Base-by-base conservation (phyloP, 495 filamentous ascomycete species). In the Rusavskia elegans region DNA sequence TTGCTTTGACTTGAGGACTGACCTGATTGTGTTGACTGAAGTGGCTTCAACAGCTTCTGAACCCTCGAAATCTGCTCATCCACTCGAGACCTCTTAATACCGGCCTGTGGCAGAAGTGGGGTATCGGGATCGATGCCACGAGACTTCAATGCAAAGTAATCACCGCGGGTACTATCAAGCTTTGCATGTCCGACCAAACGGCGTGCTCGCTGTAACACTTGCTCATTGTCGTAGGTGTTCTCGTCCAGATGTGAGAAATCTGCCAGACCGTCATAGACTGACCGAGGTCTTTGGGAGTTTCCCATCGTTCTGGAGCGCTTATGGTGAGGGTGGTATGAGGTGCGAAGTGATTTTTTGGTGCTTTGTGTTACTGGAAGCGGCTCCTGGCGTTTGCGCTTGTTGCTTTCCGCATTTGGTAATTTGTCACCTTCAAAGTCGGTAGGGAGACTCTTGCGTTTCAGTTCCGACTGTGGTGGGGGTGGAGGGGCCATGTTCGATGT, bases 81-180 rank as follows among this genome's bases (percentile, higher is more conserved):
- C 8, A 29, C 46, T 41, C 48, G 40, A 16, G 50, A 44, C 16
- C 54, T 49, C 45, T 53, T 54, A n/a, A 49, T 5, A 29, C 41
- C 51, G 21, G 61, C 52, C 14, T 13, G 38, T 2, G 61, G 53
- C 14, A 59, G 27, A 27, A 55, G 13, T 37, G 54, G 53, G 19
- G 61, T 60, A 44, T 60, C 53, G 39, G 60, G 61, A 53, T 62
- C 53, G 37, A 62, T 53, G 23, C 60, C 61, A 16, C 55, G 54
- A 3, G 61, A 51, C 45, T 62, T 64, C 29, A 63, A 53, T 23
- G 39, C 39, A 48, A 61, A 63, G 51, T 63, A 63, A 41, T 58
- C 55, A 21, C 57, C 57, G 4, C 49, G 51, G 5, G 61, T 61
- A 4, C 54, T 59, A 39, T 60, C 54, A 4, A 53, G 49, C 50